Conservation (phyloP, 2,329 filamentous ascomycete species). For the Phialophora chinensis region DNA sequence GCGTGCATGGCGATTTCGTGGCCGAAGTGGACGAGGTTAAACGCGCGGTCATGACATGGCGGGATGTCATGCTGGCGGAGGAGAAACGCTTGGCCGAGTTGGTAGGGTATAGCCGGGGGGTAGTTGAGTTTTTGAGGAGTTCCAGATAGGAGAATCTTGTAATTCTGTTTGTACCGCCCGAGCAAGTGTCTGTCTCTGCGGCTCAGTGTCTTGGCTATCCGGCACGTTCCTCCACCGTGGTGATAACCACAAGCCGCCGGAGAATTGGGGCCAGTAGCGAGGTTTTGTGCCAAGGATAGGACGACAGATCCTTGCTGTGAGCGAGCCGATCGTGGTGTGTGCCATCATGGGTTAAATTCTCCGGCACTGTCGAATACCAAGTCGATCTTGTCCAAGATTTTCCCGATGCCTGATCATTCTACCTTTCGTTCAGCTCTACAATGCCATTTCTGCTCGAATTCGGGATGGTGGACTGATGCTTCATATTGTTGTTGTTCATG, state of each 20-base stretch:
- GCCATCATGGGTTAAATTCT: too few relatives aligned
- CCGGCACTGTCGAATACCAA: not conserved
- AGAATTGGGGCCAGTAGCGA: not conserved
- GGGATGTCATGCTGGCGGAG: slow-evolving; percentile 73
- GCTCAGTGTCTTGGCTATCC: not conserved
- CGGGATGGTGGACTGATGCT: not conserved
- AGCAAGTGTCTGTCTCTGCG: not conserved
- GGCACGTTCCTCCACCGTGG: not conserved
- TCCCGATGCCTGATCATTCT: not conserved
- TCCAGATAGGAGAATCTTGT: slow-evolving; percentile 45
- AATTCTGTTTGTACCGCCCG: not conserved
- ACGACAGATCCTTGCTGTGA: not conserved
- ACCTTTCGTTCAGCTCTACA: not conserved
- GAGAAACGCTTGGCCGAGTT: slow-evolving; percentile 72
- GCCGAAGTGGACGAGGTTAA: slow-evolving; percentile 45
- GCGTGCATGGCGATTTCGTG: slow-evolving; percentile 72
- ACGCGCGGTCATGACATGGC: slow-evolving; percentile 70
- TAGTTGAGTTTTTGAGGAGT: slow-evolving; percentile 78
- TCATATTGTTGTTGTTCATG: not conserved
- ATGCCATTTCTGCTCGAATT: not conserved
- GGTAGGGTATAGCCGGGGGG: slow-evolving; percentile 86
- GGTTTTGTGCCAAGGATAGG: not conserved
- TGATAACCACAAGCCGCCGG: not conserved
- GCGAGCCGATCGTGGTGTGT: not conserved
- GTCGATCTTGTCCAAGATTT: not conserved